A percentile compares a stretch with the other conserved stretches of the same genome.
Conservation (phyloP, 305 asterid species). For the Fraxinus platypoda region DNA sequence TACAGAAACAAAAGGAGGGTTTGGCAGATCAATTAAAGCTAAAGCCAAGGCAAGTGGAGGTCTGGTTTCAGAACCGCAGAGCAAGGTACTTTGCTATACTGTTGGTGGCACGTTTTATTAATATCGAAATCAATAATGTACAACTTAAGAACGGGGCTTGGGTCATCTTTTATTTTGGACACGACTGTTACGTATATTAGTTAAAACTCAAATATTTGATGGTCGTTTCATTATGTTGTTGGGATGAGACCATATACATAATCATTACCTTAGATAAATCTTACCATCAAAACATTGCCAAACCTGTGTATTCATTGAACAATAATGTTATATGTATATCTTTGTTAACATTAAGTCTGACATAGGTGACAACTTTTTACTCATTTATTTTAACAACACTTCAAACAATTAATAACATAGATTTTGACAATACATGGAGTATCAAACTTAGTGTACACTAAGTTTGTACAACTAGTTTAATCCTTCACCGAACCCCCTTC, state of each 20-base stretch:
- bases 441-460: too few relatives aligned
- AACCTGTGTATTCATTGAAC: too few relatives aligned
- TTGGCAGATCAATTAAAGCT: constrained; percentile 59
- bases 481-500: background rate
- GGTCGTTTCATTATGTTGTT: background rate
- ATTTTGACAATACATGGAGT: too few relatives aligned
- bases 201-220: background rate
- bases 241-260: background rate
- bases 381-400: too few relatives aligned
- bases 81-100: constrained; percentile 53
- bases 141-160: background rate
- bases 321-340: too few relatives aligned
- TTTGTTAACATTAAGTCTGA: too few relatives aligned
- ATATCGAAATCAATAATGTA: background rate
- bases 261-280: background rate
- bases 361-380: too few relatives aligned
- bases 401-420: too few relatives aligned
- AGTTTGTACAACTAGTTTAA: too few relatives aligned
- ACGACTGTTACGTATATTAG: background rate
- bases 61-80: constrained; percentile 94
- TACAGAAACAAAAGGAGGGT: constrained; percentile 68
- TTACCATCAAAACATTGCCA: background rate
- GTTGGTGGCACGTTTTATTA: background rate
- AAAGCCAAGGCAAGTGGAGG: constrained; percentile 85
- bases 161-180: too few relatives aligned